These are phyloP conservation scores for Thelephora ganbajun DNA, from an alignment of 768 basidiomycete genomes.

Conservation along the genomic window DNA sequence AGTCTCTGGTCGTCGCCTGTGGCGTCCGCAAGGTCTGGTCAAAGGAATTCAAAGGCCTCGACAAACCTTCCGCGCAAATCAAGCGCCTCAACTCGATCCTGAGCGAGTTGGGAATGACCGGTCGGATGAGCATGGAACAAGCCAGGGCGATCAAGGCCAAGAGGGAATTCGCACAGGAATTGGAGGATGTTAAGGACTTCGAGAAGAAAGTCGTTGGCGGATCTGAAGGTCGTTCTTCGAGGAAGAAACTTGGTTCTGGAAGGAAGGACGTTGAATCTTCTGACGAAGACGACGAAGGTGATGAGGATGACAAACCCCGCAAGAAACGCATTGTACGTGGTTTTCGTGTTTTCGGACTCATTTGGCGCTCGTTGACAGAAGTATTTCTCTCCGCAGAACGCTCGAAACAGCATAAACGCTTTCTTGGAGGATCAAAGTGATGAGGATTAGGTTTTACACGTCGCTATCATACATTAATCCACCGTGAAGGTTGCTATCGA, in stretches of 20 bases:
- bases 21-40: conserved; percentile 70
- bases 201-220: conserved; percentile 32
- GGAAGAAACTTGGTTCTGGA: conserved; percentile 7
- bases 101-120: conserved; percentile 65
- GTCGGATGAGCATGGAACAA: conserved; percentile 65
- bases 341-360: neutral
- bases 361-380: neutral
- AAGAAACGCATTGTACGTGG: conserved; percentile 29
- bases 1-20: conserved; percentile 62
- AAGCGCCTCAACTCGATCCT: conserved; percentile 50
- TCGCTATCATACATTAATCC: neutral
- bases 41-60: conserved; percentile 51
- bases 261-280: conserved; percentile 8
- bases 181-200: conserved; percentile 75
- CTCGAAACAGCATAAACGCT: conserved; percentile 49
- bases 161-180: conserved; percentile 65
- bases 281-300: conserved; percentile 19
- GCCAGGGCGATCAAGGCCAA: conserved; percentile 61
- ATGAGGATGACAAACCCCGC: conserved; percentile 20
- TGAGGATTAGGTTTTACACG: conserved; percentile 25
- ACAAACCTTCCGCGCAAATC: conserved; percentile 48
- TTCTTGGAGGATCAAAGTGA: conserved; percentile 66
- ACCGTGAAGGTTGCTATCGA: neutral
- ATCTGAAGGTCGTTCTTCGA: conserved; percentile 12
- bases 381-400: conserved; percentile 21